phyloP scores from a whole-genome alignment of 2,329 filamentous ascomycete genomes.

The Ophiostoma pallidulum region DNA sequence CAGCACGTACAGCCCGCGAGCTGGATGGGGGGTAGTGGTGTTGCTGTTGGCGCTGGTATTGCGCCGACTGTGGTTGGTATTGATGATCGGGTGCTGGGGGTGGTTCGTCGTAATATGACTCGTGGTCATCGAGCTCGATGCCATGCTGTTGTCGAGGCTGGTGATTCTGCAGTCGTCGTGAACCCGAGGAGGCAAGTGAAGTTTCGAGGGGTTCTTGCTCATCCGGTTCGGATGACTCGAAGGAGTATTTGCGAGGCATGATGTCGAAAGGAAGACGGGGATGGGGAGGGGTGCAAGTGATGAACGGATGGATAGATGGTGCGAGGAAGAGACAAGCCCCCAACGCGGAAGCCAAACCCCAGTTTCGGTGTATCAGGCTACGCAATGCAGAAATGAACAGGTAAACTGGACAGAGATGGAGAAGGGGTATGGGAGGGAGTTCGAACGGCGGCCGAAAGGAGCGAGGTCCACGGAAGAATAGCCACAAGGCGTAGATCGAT shows the following conservation, averaged over 20 bases:
- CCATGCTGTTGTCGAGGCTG: conserved; percentile 8
- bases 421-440: not conserved
- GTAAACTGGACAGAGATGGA: too few species aligned
- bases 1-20: conserved; percentile 7
- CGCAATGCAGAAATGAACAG: conserved; percentile 5
- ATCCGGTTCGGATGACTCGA: conserved; percentile 17
- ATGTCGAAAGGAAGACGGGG: not conserved
- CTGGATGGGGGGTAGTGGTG: conserved; percentile 17
- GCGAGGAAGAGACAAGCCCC: not conserved
- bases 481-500: not conserved
- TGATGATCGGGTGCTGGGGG: conserved; percentile 5
- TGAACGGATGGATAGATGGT: not conserved
- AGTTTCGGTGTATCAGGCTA: conserved; percentile 8
- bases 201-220: conserved; percentile 18
- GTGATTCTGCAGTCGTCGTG: conserved; percentile 1
- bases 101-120: conserved; percentile 14
- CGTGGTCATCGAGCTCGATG: conserved; percentile 9
- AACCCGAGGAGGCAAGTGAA: conserved; percentile 4
- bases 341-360: conserved; percentile 4
- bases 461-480: not conserved
- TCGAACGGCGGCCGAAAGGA: not conserved
- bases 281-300: not conserved
- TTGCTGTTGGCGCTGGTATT: conserved; percentile 11
- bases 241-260: conserved; percentile 18
- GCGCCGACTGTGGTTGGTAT: conserved; percentile 4